Conservation (phyloP, 2,329 filamentous ascomycete species). For the Fusarium keratoplasticum region DNA sequence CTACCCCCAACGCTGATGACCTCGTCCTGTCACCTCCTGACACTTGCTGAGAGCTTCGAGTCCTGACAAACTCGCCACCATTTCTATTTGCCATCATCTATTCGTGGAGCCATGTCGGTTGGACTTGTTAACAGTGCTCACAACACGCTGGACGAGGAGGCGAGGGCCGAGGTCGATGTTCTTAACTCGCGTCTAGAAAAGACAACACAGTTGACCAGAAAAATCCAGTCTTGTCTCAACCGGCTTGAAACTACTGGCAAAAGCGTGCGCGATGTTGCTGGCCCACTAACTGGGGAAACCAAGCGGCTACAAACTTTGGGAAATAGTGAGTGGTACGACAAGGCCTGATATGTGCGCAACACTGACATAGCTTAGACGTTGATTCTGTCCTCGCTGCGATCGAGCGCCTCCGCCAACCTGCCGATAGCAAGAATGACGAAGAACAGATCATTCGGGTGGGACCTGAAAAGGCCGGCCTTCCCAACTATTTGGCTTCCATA, state of each 20-base stretch:
- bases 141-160: constrained; percentile 71
- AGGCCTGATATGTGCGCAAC: not conserved
- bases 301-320: constrained; percentile 89
- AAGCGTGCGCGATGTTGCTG: constrained; percentile 90
- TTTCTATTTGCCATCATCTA: not conserved
- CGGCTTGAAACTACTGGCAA: constrained; percentile 89
- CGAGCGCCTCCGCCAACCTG: constrained; percentile 87
- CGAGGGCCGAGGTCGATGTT: constrained; percentile 76
- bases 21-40: not conserved
- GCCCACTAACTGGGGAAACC: constrained; percentile 92
- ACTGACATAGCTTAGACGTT: constrained; percentile 70
- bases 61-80: not conserved
- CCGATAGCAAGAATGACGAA: constrained; percentile 91
- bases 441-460: constrained; percentile 90
- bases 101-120: constrained; percentile 59
- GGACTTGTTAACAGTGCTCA: constrained; percentile 60
- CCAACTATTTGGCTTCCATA: constrained; percentile 88
- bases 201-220: constrained; percentile 92
- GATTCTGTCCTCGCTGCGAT: constrained; percentile 89
- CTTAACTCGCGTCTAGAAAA: constrained; percentile 84
- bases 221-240: constrained; percentile 89
- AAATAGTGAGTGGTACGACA: constrained; percentile 65
- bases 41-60: not conserved
- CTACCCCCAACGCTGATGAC: constrained; percentile 6
- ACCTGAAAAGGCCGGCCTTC: constrained; percentile 84